phyloP scores from a whole-genome alignment of 139 green algal species.

The Raphidocelis subcapitata region DNA sequence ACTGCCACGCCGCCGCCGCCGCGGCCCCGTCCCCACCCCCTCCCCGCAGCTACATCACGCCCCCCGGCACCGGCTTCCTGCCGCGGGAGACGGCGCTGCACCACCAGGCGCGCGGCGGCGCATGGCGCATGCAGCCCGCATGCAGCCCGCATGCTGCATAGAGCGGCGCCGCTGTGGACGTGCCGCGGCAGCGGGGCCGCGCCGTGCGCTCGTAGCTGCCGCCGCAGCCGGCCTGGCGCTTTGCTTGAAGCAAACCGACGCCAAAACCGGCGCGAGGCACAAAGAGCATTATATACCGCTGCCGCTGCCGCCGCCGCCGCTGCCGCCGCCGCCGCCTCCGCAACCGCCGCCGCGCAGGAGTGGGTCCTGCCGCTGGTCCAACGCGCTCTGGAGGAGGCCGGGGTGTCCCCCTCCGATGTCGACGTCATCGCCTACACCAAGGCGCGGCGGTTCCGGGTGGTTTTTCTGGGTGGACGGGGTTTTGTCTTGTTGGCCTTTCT shows the following conservation, averaged over 20 bases:
- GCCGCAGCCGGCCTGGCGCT: no score
- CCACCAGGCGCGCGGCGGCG: constrained; percentile 55
- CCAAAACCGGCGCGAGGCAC: no score
- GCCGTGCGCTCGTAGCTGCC: no score
- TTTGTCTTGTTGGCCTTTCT: background rate
- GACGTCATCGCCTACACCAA: constrained; percentile 83
- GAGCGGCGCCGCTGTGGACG: no score
- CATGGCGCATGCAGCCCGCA: background rate
- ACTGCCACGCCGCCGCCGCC: background rate
- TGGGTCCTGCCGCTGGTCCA: constrained; percentile 64
- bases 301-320: no score
- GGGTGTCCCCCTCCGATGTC: constrained; percentile 54
- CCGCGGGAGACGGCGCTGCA: constrained; percentile 84
- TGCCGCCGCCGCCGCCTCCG: no score
- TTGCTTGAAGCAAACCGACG: no score
- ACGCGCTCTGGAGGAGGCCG: constrained; percentile 63
- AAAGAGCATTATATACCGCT: no score
- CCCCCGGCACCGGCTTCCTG: constrained; percentile 83
- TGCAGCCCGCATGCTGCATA: no score
- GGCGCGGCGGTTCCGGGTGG: constrained; percentile 10
- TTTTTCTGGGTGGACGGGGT: background rate
- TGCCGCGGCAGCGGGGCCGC: no score
- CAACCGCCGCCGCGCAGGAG: constrained; percentile 27
- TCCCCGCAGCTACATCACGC: constrained; percentile 72
- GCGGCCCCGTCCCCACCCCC: background rate